Conservation (phyloP, 129 eudicot genomes). For the Flaveria bidentis region DNA sequence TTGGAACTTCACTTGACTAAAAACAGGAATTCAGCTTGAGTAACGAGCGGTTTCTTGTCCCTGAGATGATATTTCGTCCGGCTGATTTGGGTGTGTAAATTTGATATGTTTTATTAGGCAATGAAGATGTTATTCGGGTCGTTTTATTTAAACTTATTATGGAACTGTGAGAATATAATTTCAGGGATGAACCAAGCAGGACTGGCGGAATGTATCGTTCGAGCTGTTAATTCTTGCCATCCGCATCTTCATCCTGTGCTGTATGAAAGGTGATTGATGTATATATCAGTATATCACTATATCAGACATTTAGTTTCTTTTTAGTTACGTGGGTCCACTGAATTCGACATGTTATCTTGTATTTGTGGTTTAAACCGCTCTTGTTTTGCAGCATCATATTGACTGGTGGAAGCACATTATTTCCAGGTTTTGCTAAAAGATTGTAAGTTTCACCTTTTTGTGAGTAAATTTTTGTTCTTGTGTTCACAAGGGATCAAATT, state of each 20-base stretch:
- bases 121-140: conserved; percentile 2
- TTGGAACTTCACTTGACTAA: conserved; percentile 11
- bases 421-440: conserved; percentile 85
- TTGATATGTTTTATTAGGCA: conserved; percentile 17
- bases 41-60: conserved; percentile 98
- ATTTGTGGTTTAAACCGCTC: conserved; percentile 7
- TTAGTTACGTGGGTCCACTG: neutral
- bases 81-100: conserved; percentile 79
- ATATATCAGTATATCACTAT: neutral
- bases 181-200: conserved; percentile 98
- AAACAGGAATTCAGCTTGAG: conserved; percentile 87
- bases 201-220: conserved; percentile 89
- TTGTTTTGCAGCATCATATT: conserved; percentile 69
- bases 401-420: conserved; percentile 89
- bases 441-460: conserved; percentile 54
- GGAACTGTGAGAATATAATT: conserved; percentile 28
- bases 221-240: conserved; percentile 89
- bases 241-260: conserved; percentile 92
- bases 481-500: neutral
- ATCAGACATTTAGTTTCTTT: neutral
- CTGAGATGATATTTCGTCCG: conserved; percentile 97
- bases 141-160: neutral
- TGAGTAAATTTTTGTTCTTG: conserved; percentile 18
- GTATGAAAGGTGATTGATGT: conserved; percentile 68
- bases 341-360: neutral